Evolutionary conservation across 169 alveolate genomes (phyloP).

Genomic region (Plasmodium billcollinsi): DNA sequence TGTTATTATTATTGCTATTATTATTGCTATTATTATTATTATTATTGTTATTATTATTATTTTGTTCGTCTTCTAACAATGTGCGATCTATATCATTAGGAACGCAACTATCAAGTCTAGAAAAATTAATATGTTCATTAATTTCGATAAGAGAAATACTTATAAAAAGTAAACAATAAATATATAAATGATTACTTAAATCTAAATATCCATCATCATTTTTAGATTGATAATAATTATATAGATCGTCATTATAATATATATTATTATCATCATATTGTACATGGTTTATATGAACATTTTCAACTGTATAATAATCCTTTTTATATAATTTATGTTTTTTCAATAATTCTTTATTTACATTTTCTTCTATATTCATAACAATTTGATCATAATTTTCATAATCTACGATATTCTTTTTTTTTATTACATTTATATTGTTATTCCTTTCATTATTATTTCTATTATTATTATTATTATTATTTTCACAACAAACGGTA

Average conservation of each 20-base stretch:
- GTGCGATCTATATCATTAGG: slow-evolving; percentile 14
- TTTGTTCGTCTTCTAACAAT: not conserved
- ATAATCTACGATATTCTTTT: not conserved
- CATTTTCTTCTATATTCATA: slow-evolving; percentile 29
- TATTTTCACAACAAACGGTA: not conserved
- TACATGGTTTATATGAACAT: not conserved
- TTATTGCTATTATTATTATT: not conserved
- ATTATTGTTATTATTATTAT: not conserved
- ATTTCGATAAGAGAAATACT: slow-evolving; percentile 56
- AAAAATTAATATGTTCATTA: slow-evolving; percentile 43
- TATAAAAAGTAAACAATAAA: slow-evolving; percentile 68
- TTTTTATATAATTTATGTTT: slow-evolving; percentile 24
- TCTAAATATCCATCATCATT: slow-evolving; percentile 23
- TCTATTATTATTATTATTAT: not conserved
- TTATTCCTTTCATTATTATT: not conserved
- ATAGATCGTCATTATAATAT: slow-evolving; percentile 26
- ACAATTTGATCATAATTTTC: slow-evolving; percentile 29
- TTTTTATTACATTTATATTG: not conserved
- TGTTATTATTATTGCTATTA: not conserved
- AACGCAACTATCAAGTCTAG: not conserved
- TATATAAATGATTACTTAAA: slow-evolving; percentile 55
- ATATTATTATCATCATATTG: not conserved
- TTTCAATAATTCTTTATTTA: slow-evolving; percentile 32
- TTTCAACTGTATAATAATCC: slow-evolving; percentile 14
- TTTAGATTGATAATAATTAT: slow-evolving; percentile 16